Percentiles rank a stretch among this genome's conserved stretches.
phyloP scores from a whole-genome alignment of 768 basidiomycete species.

The Leccinellum rugosiceps region DNA sequence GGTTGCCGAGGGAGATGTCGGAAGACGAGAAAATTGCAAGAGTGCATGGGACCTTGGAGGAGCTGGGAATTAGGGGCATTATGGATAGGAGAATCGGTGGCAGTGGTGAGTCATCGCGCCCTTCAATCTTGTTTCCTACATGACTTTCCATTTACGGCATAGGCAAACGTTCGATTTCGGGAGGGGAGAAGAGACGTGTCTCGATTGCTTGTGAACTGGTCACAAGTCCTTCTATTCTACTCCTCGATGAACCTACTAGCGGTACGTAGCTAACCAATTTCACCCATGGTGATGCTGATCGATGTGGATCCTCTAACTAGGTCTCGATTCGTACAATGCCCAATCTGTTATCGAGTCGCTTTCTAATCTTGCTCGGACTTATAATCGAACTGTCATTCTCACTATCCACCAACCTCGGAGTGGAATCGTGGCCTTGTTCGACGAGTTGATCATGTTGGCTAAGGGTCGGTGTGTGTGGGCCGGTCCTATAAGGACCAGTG shows the following conservation, averaged over 20 bases:
- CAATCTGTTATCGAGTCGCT: conserved; percentile 91
- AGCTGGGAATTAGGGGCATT: conserved; percentile 89
- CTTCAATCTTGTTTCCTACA: not conserved
- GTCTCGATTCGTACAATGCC: conserved; percentile 93
- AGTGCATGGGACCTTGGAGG: conserved; percentile 94
- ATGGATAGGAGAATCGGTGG: conserved; percentile 89
- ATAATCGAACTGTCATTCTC: conserved; percentile 93
- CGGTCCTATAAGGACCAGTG: conserved; percentile 24
- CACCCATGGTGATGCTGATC: not conserved
- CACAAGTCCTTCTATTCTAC: conserved; percentile 92
- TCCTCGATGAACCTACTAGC: conserved; percentile 96
- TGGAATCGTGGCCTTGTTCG: conserved; percentile 95
- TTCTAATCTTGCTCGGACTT: conserved; percentile 78
- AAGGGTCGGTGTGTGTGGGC: conserved; percentile 57
- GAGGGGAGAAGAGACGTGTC: conserved; percentile 95
- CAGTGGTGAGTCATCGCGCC: conserved; percentile 51
- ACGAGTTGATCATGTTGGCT: conserved; percentile 84
- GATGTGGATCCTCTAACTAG: conserved; percentile 33
- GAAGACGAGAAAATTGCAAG: conserved; percentile 91
- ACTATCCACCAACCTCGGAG: conserved; percentile 98
- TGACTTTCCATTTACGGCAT: conserved; percentile 1
- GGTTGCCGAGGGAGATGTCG: conserved; percentile 94
- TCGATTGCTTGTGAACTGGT: conserved; percentile 98
- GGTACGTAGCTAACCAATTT: conserved; percentile 46
- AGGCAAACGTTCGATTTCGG: conserved; percentile 90